phyloP scores from a whole-genome alignment of 2,329 filamentous ascomycete species.

The Mycosphaerella sp. region DNA sequence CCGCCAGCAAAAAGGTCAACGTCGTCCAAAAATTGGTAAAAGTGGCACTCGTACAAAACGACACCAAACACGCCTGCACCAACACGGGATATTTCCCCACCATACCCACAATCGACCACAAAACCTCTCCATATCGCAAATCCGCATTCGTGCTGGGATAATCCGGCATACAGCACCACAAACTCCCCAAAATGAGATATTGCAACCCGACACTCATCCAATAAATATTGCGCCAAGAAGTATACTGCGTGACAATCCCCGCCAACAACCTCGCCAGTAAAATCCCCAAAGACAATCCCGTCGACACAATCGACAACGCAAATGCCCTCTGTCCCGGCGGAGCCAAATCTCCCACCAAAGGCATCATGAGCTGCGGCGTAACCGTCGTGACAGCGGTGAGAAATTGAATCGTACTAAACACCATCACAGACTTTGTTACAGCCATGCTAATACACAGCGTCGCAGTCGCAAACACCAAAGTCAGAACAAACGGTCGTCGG shows the following conservation, averaged over 20 bases:
- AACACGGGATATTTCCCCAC: slow-evolving; percentile 60
- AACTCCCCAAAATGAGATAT: slow-evolving; percentile 55
- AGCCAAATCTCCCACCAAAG: slow-evolving; percentile 71
- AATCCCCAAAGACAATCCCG: slow-evolving; percentile 67
- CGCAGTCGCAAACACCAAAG: slow-evolving; percentile 57
- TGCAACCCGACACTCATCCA: slow-evolving; percentile 70
- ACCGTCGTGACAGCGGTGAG: slow-evolving; percentile 71
- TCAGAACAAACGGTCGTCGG: slow-evolving; percentile 62
- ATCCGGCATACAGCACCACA: slow-evolving; percentile 72
- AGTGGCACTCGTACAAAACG: slow-evolving; percentile 54
- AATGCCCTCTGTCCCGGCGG: slow-evolving; percentile 61
- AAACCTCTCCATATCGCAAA: slow-evolving; percentile 58
- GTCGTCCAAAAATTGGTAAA: slow-evolving; percentile 70
- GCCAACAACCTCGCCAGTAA: slow-evolving; percentile 69
- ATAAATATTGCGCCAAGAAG: slow-evolving; percentile 70
- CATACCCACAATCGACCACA: slow-evolving; percentile 59
- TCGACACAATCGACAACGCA: slow-evolving; percentile 66
- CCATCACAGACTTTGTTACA: slow-evolving; percentile 56
- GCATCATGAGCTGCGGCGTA: slow-evolving; percentile 69
- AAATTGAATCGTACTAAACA: slow-evolving; percentile 65
- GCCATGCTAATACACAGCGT: slow-evolving; percentile 64
- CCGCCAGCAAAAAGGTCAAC: slow-evolving; percentile 69
- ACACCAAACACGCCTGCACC: slow-evolving; percentile 61
- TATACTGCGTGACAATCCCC: slow-evolving; percentile 67
- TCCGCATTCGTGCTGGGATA: slow-evolving; percentile 67